phyloP scores from a whole-genome alignment of 306 rosid genomes.

The Vigna trinervia region DNA sequence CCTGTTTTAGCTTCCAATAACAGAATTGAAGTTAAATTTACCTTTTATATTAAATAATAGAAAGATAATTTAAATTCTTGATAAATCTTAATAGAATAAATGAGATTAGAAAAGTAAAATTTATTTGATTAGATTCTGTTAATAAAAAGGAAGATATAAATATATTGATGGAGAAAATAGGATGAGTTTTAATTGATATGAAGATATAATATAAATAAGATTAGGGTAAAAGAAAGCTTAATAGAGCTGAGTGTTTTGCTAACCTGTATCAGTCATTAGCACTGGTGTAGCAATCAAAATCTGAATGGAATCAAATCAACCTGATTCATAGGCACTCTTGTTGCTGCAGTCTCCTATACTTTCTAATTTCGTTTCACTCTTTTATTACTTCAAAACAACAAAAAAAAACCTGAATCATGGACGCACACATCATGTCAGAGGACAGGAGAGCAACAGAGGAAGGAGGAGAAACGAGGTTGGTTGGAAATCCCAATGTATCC shows the following conservation, averaged over 20 bases:
- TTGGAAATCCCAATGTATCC: slow-evolving; percentile 37
- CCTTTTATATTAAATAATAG: too few species aligned
- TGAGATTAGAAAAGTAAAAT: too few species aligned
- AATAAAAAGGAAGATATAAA: background rate
- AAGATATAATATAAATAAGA: background rate
- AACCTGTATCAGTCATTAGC: background rate
- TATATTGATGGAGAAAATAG: too few species aligned
- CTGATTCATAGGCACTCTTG: slow-evolving; percentile 23
- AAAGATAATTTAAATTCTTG: too few species aligned
- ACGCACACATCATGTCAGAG: background rate
- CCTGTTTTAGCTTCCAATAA: too few species aligned
- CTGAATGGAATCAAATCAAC: slow-evolving; percentile 32
- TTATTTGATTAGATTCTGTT: background rate
- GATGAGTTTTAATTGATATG: too few species aligned
- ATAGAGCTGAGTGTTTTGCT: background rate
- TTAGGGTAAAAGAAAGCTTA: background rate
- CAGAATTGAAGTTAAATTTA: too few species aligned
- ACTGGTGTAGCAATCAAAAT: slow-evolving; percentile 16
- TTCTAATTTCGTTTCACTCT: background rate
- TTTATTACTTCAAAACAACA: background rate
- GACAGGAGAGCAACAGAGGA: slow-evolving; percentile 14
- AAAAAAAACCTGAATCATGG: slow-evolving; percentile 16
- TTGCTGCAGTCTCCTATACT: background rate
- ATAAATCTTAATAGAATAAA: background rate
- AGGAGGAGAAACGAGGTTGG: slow-evolving; percentile 8